Evolutionary conservation across 2,329 filamentous ascomycete species (phyloP), one percentile per base, ranked within the genome.

Genomic region (Aureobasidium subglaciale): DNA sequence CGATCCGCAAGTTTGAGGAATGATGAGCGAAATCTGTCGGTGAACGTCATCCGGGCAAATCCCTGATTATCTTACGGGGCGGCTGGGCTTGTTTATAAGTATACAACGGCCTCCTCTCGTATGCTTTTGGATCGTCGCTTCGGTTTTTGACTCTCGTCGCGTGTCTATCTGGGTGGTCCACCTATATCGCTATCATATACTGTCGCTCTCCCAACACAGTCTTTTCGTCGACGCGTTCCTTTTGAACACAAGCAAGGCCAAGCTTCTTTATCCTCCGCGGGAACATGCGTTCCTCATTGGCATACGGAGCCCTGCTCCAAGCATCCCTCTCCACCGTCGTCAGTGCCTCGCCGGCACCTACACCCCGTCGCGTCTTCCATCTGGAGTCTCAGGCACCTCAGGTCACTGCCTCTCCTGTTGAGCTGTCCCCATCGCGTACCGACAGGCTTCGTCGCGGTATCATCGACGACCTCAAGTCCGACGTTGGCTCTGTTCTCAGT

Each of bases 391-490:
- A 61, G 9, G 70, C 75, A 62, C 74, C 78, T 40, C 64, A 74
- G 61, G 73, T 81, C 49, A 81, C 79, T 9, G 68, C 76, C 24
- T 73, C 73, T 22, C 71, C 74, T 11, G 71, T 73, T 38, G 60
- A 71, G 46, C 65, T 70, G 53, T 65, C 73, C 43, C 69, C 72
- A 2, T 70, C 70, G 6, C 67, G 63, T 56, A 75, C 78, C 16
- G 63, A 69, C 58, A 67, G 72, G 29, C 60, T 67, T 30, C 70
- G 78, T 55, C 69, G 81, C 9, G 73, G 74, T 41, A 76, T 77
- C 59, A 75, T 83, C 58, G 71, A 79, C 59, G 70, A 75, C 52
- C 71, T 81, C 42, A 66, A 80, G 6, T 70, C 67, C 29, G 66
- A 70, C 25, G 62, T 72, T 29, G 64, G 68, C 22, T 68, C 65